Conservation (phyloP, 139 green algal genomes). For the Chlamydomonas sp. region DNA sequence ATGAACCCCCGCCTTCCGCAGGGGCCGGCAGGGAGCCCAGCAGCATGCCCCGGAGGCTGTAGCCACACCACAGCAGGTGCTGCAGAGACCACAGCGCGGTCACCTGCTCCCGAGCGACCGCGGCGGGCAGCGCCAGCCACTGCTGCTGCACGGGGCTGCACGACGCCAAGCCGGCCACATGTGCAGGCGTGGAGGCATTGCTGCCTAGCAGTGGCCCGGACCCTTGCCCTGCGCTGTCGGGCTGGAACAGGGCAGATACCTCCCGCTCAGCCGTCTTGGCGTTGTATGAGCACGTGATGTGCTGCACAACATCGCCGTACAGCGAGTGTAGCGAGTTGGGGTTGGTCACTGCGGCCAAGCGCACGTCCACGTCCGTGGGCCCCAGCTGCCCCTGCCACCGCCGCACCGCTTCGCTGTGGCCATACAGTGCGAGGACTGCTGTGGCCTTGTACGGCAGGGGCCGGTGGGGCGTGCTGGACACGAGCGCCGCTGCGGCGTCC, state of each 20-base stretch:
- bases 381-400: slow-evolving; percentile 36
- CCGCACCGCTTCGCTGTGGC: slow-evolving; percentile 3
- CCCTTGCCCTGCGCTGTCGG: too few species aligned
- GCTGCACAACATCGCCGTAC: neutral
- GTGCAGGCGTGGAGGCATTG: neutral
- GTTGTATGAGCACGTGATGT: slow-evolving; percentile 33
- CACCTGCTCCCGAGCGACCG: neutral
- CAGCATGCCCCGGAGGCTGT: slow-evolving; percentile 30
- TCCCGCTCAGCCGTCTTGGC: slow-evolving; percentile 5
- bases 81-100: slow-evolving; percentile 26
- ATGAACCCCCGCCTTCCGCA: neutral
- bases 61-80: slow-evolving; percentile 37
- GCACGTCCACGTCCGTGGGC: slow-evolving; percentile 17
- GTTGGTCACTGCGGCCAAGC: slow-evolving; percentile 1
- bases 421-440: slow-evolving; percentile 15
- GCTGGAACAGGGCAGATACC: slow-evolving; percentile 12
- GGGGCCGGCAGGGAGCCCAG: neutral
- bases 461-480: slow-evolving; percentile 26
- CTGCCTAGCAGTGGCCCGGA: too few species aligned
- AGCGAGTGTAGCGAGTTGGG: slow-evolving; percentile 34
- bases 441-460: slow-evolving; percentile 19
- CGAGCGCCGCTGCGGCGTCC: slow-evolving; percentile 1
- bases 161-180: neutral
- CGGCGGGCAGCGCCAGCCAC: slow-evolving; percentile 11
- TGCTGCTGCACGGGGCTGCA: neutral